Evolutionary conservation across 2,329 filamentous ascomycete species (phyloP).

Genomic region (Colletotrichum spinosum): DNA sequence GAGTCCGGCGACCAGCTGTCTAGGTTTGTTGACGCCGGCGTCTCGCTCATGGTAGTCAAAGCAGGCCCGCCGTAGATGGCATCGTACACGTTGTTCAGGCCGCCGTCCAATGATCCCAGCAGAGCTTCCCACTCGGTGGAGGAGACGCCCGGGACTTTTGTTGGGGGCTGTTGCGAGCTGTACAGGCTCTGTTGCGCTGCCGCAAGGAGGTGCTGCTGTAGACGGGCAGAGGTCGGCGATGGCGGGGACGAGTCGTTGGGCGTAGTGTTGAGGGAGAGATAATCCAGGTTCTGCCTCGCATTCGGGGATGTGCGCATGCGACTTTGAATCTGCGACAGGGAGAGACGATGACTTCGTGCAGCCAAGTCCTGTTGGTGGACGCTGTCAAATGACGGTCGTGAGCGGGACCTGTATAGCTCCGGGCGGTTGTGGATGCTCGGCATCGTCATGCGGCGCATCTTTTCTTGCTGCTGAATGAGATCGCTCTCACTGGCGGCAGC

Average conservation of each 20-base stretch:
- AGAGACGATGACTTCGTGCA: constrained; percentile 61
- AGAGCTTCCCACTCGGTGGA: constrained; percentile 85
- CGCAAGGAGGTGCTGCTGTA: constrained; percentile 44
- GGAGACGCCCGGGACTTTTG: constrained; percentile 61
- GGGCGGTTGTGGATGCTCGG: constrained; percentile 51
- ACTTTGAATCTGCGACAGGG: constrained; percentile 56
- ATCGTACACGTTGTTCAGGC: constrained; percentile 85
- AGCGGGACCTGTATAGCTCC: constrained; percentile 54
- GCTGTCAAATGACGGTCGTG: constrained; percentile 63
- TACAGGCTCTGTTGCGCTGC: constrained; percentile 46
- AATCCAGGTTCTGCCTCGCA: constrained; percentile 65
- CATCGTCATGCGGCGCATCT: constrained; percentile 67
- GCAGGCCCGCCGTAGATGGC: constrained; percentile 78
- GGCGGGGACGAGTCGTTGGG: constrained; percentile 59
- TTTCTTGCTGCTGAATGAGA: constrained; percentile 66
- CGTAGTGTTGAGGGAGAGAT: constrained; percentile 64
- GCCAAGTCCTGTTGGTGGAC: constrained; percentile 47
- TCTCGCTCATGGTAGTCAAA: constrained; percentile 58
- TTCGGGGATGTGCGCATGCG: constrained; percentile 49
- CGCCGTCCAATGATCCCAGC: constrained; percentile 82
- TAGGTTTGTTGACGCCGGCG: constrained; percentile 53
- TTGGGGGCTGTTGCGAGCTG: constrained; percentile 48
- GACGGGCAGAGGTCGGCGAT: constrained; percentile 59
- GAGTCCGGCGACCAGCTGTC: constrained; percentile 67
- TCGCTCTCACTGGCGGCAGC: constrained; percentile 65